Evolutionary conservation across 768 basidiomycete species (phyloP).

Genomic region (Serendipita sp.): DNA sequence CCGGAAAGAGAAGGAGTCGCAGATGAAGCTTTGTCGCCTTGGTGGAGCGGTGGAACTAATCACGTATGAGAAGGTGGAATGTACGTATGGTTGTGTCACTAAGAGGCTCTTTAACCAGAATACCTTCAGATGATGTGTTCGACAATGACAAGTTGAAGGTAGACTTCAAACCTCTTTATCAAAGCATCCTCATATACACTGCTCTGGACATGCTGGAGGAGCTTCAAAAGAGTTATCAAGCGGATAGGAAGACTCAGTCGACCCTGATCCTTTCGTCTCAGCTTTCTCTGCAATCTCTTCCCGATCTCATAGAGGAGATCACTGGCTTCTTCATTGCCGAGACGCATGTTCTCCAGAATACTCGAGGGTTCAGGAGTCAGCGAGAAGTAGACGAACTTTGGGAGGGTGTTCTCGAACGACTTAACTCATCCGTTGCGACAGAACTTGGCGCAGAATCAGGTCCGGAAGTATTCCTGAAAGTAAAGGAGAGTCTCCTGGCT

Average conservation of each 20-base stretch:
- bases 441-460: constrained; percentile 59
- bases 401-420: constrained; percentile 64
- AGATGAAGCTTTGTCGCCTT: constrained; percentile 57
- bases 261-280: constrained; percentile 77
- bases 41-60: constrained; percentile 87
- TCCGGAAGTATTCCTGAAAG: constrained; percentile 62
- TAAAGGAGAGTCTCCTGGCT: constrained; percentile 66
- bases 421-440: constrained; percentile 57
- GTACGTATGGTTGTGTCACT: constrained; percentile 29
- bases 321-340: constrained; percentile 98
- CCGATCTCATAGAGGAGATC: constrained; percentile 76
- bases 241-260: constrained; percentile 98
- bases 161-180: constrained; percentile 88
- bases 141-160: constrained; percentile 77
- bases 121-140: constrained; percentile 60
- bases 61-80: constrained; percentile 85
- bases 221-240: constrained; percentile 82
- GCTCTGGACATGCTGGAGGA: constrained; percentile 82
- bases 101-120: constrained; percentile 7
- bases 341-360: constrained; percentile 75
- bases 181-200: constrained; percentile 93
- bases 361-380: constrained; percentile 75
- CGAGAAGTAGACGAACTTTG: constrained; percentile 89
- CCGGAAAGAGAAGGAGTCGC: constrained; percentile 68
- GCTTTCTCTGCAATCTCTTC: constrained; percentile 46